Evolutionary conservation across 108 stramenopile genomes (phyloP), one percentile per base, ranked within the genome.

Genomic region (Cyclotella distinguenda): DNA sequence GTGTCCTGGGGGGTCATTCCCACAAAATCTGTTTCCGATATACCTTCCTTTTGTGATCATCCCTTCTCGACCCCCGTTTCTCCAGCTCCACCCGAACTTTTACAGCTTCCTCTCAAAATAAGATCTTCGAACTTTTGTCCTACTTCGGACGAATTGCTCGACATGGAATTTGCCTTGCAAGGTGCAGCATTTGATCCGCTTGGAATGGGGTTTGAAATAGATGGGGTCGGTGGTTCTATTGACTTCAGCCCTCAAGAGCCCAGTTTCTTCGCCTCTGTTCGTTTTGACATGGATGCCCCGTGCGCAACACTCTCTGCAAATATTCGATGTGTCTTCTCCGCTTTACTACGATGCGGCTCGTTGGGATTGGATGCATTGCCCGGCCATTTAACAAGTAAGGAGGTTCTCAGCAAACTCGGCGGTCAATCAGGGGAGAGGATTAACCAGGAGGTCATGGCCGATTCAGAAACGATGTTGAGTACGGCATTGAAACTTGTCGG

Each of bases 81-180:
- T 25, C 36, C 49, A 10, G 18, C 35, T 43, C 45, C 49, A 15
- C 56, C 72, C 25, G 79, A 86, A 6, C 70, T 93, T 8, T 52
- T 90, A 48, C 60, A 78, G 16, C 76, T 93, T 19, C 91, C 91
- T 0, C 43, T 87, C 13, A 78, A 80, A 63, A 85, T 83, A 53
- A 80, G 88, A 52, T 93, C 88, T 9, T 56, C 66, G 28, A 68
- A 72, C 45, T 72, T 82, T 43, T 56, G 56, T 13, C 59, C 87
- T 27, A 75, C 64, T 25, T 34, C 56, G 15, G 33, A 42, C 19
- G 88, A 93, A 67, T 68, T 82, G 48, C 49, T 75, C 27, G 91
- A 93, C 42, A 79, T 89, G 86, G 88, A 93, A 76, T 60, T 80
- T 47, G 63, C 84, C 15, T 60, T 90, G 15, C 85, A 88, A 62